phyloP scores from a whole-genome alignment of 2,329 filamentous ascomycete genomes.

The Claviceps pusilla region DNA sequence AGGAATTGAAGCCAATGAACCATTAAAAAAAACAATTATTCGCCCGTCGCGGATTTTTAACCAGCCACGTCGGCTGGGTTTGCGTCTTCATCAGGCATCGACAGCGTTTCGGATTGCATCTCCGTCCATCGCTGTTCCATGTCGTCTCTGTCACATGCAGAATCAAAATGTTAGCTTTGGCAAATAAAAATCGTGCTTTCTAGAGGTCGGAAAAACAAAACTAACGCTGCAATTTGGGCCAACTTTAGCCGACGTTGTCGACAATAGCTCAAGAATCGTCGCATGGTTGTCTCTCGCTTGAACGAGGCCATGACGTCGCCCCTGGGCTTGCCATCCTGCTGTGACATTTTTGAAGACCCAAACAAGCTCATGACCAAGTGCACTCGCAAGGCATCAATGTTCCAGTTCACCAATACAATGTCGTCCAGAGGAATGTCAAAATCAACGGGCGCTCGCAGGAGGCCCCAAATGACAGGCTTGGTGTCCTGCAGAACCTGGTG shows the following conservation, averaged over 20 bases:
- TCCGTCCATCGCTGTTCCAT: conserved; percentile 22
- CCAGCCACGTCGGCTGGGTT: not conserved
- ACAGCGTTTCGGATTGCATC: conserved; percentile 20
- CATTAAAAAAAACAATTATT: not conserved
- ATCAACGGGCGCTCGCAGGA: conserved; percentile 34
- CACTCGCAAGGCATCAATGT: conserved; percentile 26
- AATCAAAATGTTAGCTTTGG: conserved; percentile 8
- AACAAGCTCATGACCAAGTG: conserved; percentile 23
- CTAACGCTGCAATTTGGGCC: conserved; percentile 27
- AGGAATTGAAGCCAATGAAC: no score
- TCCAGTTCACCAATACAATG: conserved; percentile 30
- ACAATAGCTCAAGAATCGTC: conserved; percentile 34
- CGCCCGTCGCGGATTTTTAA: no score
- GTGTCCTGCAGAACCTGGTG: conserved; percentile 37
- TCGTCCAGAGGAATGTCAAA: conserved; percentile 34
- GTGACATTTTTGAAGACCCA: conserved; percentile 10
- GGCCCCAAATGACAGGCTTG: conserved; percentile 30
- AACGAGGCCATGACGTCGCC: conserved; percentile 37
- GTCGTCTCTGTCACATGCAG: conserved; percentile 15
- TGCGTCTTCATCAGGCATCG: conserved; percentile 13
- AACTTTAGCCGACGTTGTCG: conserved; percentile 28
- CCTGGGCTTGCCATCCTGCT: conserved; percentile 20
- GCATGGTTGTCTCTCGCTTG: conserved; percentile 36
- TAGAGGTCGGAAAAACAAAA: conserved; percentile 1
- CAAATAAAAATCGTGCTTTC: not conserved